phyloP scores from a whole-genome alignment of 495 filamentous ascomycete genomes.

The Neurospora sp. region DNA sequence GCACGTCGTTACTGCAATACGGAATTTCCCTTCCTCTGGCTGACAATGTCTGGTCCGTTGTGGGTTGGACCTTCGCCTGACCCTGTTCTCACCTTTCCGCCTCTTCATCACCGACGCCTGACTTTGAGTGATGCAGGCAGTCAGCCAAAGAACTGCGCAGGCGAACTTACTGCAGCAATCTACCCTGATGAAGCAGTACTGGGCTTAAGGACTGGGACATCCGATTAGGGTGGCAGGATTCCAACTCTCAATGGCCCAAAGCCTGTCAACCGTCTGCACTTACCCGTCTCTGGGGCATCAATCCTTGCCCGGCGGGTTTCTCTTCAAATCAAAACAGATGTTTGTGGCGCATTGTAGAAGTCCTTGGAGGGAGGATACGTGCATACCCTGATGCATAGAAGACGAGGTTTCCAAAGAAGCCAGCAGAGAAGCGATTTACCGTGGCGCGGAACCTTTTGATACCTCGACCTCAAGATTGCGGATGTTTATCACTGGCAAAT shows the following conservation, averaged over 20 bases:
- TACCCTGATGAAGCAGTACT: background rate
- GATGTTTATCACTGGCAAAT: conserved; percentile 4
- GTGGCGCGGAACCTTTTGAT: conserved; percentile 5
- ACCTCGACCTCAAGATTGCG: conserved; percentile 6
- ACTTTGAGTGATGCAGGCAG: background rate
- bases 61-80: background rate
- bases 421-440: conserved; percentile 5
- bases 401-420: conserved; percentile 16
- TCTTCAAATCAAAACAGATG: conserved; percentile 19
- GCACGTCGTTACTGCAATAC: conserved; percentile 2
- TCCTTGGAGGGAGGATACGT: conserved; percentile 21
- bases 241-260: conserved; percentile 7
- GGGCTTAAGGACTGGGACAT: conserved; percentile 3
- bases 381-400: conserved; percentile 26
- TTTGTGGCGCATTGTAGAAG: conserved; percentile 19
- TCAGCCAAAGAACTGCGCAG: conserved; percentile 2
- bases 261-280: conserved; percentile 21
- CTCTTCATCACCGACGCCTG: background rate
- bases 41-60: background rate
- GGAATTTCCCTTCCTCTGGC: conserved; percentile 1
- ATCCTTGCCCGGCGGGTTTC: conserved; percentile 11
- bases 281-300: conserved; percentile 18
- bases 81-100: conserved; percentile 2
- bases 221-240: conserved; percentile 10
- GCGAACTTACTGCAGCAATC: conserved; percentile 1